A percentile compares a stretch with the other conserved stretches of the same genome.
phyloP scores from a whole-genome alignment of 371 early-diverging fungal genomes.

The Dichotomocladium elegans region DNA sequence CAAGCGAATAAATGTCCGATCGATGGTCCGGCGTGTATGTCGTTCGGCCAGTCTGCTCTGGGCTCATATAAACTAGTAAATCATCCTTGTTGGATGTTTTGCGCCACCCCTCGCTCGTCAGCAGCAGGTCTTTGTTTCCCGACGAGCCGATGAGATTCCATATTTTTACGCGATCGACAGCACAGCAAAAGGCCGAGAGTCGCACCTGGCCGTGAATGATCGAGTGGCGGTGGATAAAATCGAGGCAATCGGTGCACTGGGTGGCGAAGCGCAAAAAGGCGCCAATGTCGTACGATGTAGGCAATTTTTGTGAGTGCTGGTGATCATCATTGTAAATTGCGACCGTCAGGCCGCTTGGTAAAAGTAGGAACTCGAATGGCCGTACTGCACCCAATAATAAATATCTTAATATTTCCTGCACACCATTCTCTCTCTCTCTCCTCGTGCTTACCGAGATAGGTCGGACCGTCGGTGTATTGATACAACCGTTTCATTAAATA shows the following conservation, averaged over 20 bases:
- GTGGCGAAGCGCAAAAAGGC: constrained; percentile 44
- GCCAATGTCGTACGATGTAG: constrained; percentile 22
- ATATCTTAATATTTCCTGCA: neutral
- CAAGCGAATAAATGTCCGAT: constrained; percentile 54
- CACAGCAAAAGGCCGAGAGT: constrained; percentile 33
- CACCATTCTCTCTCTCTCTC: neutral
- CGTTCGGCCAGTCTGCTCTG: constrained; percentile 57
- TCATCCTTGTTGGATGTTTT: constrained; percentile 33
- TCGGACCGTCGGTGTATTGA: constrained; percentile 28
- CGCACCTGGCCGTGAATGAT: constrained; percentile 42
- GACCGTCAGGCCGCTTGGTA: constrained; percentile 32
- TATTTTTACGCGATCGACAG: constrained; percentile 30
- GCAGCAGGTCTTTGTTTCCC: constrained; percentile 24
- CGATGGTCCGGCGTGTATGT: constrained; percentile 54
- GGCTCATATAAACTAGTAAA: constrained; percentile 37
- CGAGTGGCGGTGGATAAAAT: constrained; percentile 39
- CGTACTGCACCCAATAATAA: constrained; percentile 16
- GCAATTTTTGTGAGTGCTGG: constrained; percentile 8
- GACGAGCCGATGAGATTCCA: constrained; percentile 35
- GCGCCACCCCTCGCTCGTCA: constrained; percentile 45
- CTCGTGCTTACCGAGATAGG: constrained; percentile 25
- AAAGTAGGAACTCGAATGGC: constrained; percentile 33
- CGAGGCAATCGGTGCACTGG: constrained; percentile 37
- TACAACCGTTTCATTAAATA: constrained; percentile 37
- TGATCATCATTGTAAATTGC: constrained; percentile 37